Evolutionary conservation across 2,329 filamentous ascomycete species (phyloP).

Genomic region (Knoxdaviesia proteae): DNA sequence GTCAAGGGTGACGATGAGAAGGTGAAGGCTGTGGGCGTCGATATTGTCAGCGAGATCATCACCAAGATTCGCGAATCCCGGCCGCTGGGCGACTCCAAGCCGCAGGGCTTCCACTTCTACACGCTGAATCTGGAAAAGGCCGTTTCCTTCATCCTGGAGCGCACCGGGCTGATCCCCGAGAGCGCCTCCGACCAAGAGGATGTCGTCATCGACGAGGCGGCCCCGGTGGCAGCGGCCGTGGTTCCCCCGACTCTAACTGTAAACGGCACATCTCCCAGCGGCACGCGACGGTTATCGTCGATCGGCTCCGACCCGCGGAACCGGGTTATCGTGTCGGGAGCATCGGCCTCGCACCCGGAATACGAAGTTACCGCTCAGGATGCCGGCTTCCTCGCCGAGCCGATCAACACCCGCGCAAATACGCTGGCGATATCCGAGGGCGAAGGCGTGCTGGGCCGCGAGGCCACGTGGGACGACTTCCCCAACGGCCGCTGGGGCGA

Average conservation of each 20-base stretch:
- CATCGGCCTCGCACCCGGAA: conserved; percentile 34
- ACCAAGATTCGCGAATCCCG: conserved; percentile 43
- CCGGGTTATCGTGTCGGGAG: conserved; percentile 58
- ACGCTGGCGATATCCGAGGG: conserved; percentile 89
- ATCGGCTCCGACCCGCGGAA: conserved; percentile 75
- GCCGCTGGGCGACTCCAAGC: conserved; percentile 9
- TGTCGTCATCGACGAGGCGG: conserved; percentile 3
- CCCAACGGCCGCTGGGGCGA: conserved; percentile 94
- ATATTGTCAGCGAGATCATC: conserved; percentile 69
- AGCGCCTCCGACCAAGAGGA: conserved; percentile 19
- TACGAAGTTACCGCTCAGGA: conserved; percentile 59
- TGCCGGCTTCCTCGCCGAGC: conserved; percentile 53
- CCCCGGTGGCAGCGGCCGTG: conserved; percentile 13
- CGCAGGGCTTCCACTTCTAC: conserved; percentile 87
- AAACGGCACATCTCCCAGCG: conserved; percentile 23
- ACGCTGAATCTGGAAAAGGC: conserved; percentile 92
- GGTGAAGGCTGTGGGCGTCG: conserved; percentile 60
- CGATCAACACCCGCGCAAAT: conserved; percentile 59
- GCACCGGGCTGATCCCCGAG: conserved; percentile 60
- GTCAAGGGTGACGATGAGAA: conserved; percentile 64
- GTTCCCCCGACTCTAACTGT: conserved; percentile 25
- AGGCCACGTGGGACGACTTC: conserved; percentile 97
- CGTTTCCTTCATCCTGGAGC: conserved; percentile 79
- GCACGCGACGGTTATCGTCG: conserved; percentile 46
- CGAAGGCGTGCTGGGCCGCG: conserved; percentile 68